A percentile compares a stretch with the other conserved stretches of the same genome.
phyloP scores from a whole-genome alignment of 441 rosid species.

The Euphorbia celastroides region DNA sequence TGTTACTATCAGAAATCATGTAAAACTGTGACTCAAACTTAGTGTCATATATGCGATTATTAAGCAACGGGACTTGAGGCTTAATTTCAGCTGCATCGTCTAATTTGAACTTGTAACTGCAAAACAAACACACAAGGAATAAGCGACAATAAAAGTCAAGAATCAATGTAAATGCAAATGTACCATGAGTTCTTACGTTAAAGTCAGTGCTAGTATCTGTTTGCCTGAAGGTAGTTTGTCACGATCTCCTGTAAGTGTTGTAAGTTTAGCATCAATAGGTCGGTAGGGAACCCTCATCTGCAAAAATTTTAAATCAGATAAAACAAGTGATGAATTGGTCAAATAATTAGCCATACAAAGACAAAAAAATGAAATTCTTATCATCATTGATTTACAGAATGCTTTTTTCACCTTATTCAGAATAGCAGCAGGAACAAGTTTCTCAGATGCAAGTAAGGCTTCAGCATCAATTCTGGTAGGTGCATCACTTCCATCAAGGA shows the following conservation, averaged over 20 bases:
- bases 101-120: slow-evolving; percentile 89
- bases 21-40: slow-evolving; percentile 97
- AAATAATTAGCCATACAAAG: slow-evolving; percentile 5
- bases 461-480: slow-evolving; percentile 80
- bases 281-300: slow-evolving; percentile 86
- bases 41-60: slow-evolving; percentile 92
- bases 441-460: slow-evolving; percentile 76
- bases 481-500: slow-evolving; percentile 97
- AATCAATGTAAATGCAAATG: slow-evolving; percentile 11
- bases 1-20: slow-evolving; percentile 87
- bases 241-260: slow-evolving; percentile 59
- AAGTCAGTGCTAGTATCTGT: slow-evolving; percentile 80
- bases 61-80: slow-evolving; percentile 86
- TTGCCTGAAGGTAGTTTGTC: slow-evolving; percentile 93
- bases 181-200: slow-evolving; percentile 52
- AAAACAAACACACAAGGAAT: slow-evolving; percentile 23
- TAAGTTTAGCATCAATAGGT: slow-evolving; percentile 75
- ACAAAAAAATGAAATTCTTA: slow-evolving; percentile 9
- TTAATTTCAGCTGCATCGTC: slow-evolving; percentile 89
- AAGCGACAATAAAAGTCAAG: slow-evolving; percentile 9
- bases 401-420: slow-evolving; percentile 61
- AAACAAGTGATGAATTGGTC: slow-evolving; percentile 6
- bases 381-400: slow-evolving; percentile 4
- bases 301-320: slow-evolving; percentile 20
- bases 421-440: slow-evolving; percentile 66